Percentiles rank a stretch among this genome's conserved stretches.
Conservation (phyloP, 441 rosid species). For the Jatropha podagrica region DNA sequence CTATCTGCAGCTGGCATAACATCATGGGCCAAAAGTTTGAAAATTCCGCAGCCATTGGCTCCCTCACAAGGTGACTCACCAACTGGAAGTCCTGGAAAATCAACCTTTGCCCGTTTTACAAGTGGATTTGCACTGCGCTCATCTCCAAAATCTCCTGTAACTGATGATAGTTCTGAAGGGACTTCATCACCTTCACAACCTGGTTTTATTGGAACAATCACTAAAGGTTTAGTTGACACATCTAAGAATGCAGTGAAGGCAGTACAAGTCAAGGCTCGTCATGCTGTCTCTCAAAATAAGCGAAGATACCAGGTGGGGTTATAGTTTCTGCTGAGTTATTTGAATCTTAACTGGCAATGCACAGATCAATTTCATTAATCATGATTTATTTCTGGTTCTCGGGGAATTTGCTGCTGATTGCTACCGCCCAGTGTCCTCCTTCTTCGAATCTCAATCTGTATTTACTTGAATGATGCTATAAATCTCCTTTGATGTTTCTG, state of each 20-base stretch:
- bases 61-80: constrained; percentile 51
- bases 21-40: constrained; percentile 88
- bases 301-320: constrained; percentile 85
- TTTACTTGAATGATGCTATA: no score
- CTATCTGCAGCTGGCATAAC: constrained; percentile 68
- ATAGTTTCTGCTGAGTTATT: constrained; percentile 2
- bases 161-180: constrained; percentile 52
- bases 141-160: constrained; percentile 69
- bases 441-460: no score
- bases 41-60: constrained; percentile 75
- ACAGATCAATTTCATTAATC: background rate
- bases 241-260: constrained; percentile 97
- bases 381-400: background rate
- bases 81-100: constrained; percentile 56
- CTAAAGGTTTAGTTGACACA: constrained; percentile 88
- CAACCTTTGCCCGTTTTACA: constrained; percentile 79
- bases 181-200: constrained; percentile 51
- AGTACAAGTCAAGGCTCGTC: constrained; percentile 96
- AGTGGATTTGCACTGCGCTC: constrained; percentile 73
- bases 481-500: background rate
- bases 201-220: constrained; percentile 76
- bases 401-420: no score
- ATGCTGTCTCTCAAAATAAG: constrained; percentile 96
- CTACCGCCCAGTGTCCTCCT: no score
- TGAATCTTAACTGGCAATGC: background rate